phyloP scores from a whole-genome alignment of 257 asterid species.

The Coffea eugenioides region DNA sequence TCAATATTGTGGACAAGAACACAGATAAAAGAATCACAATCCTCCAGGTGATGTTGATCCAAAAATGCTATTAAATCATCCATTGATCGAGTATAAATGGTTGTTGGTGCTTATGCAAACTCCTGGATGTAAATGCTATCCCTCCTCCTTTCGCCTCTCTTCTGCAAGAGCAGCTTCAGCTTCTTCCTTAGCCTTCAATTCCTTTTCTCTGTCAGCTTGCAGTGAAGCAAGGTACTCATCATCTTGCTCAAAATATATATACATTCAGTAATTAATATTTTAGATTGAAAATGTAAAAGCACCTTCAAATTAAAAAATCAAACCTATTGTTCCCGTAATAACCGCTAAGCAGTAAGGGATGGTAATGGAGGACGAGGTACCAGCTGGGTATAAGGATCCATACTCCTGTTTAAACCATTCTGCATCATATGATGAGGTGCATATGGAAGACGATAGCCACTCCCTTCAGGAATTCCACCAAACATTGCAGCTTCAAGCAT shows the following conservation, averaged over 20 bases:
- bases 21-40: no score
- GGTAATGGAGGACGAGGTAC: constrained; percentile 92
- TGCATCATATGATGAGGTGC: constrained; percentile 63
- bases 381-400: constrained; percentile 47
- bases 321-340: constrained; percentile 96
- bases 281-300: constrained; percentile 8
- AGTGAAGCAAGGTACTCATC: constrained; percentile 91
- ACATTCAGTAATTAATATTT: constrained; percentile 18
- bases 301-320: constrained; percentile 21
- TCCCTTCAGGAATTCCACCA: constrained; percentile 90
- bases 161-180: constrained; percentile 88
- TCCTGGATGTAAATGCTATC: constrained; percentile 3
- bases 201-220: constrained; percentile 98
- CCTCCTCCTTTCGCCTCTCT: constrained; percentile 80
- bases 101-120: no score
- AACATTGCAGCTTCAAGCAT: constrained; percentile 99
- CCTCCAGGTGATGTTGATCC: no score
- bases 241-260: constrained; percentile 48
- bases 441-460: constrained; percentile 57
- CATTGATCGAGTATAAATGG: no score
- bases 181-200: constrained; percentile 90
- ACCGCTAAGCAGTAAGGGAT: constrained; percentile 87
- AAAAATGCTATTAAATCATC: no score
- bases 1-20: no score
- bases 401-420: constrained; percentile 48